Evolutionary conservation across 1,139 yeast genomes (phyloP).

Genomic region (Groenewaldozyma sp.): DNA sequence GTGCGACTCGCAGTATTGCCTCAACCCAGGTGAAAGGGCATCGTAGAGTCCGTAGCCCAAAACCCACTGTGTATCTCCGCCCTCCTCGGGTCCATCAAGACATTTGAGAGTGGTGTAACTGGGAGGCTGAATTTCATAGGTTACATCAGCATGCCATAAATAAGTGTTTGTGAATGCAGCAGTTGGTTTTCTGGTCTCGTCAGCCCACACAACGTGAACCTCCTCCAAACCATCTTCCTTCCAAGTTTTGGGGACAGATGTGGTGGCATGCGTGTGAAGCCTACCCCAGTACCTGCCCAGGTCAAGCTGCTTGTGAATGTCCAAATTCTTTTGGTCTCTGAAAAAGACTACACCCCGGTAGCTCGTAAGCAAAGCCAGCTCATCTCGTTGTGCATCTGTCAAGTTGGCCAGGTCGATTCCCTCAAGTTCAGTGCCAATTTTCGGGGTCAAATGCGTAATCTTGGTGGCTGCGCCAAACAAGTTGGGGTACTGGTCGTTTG

Average conservation of each 20-base stretch:
- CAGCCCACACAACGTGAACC: slow-evolving; percentile 48
- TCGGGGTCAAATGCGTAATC: slow-evolving; percentile 43
- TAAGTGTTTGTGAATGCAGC: slow-evolving; percentile 23
- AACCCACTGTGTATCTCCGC: slow-evolving; percentile 69
- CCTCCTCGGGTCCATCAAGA: slow-evolving; percentile 52
- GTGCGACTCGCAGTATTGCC: slow-evolving; percentile 45
- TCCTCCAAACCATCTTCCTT: slow-evolving; percentile 33
- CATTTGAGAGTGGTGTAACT: slow-evolving; percentile 54
- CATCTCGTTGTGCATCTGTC: slow-evolving; percentile 47
- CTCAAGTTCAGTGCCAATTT: slow-evolving; percentile 52
- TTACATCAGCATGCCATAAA: slow-evolving; percentile 60
- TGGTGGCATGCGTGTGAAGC: slow-evolving; percentile 64
- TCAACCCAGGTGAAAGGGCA: slow-evolving; percentile 53
- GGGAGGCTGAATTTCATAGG: slow-evolving; percentile 66
- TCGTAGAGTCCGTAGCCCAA: slow-evolving; percentile 61
- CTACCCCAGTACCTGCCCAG: slow-evolving; percentile 59
- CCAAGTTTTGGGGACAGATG: slow-evolving; percentile 52
- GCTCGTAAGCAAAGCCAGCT: slow-evolving; percentile 54
- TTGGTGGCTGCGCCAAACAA: slow-evolving; percentile 40
- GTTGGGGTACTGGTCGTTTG: slow-evolving; percentile 45
- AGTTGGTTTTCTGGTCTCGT: slow-evolving; percentile 23
- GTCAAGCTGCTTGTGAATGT: slow-evolving; percentile 43
- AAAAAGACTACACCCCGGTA: slow-evolving; percentile 62
- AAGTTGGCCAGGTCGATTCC: slow-evolving; percentile 53
- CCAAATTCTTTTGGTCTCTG: slow-evolving; percentile 44